phyloP scores from a whole-genome alignment of 768 basidiomycete genomes.

The Dentipellis sp. region DNA sequence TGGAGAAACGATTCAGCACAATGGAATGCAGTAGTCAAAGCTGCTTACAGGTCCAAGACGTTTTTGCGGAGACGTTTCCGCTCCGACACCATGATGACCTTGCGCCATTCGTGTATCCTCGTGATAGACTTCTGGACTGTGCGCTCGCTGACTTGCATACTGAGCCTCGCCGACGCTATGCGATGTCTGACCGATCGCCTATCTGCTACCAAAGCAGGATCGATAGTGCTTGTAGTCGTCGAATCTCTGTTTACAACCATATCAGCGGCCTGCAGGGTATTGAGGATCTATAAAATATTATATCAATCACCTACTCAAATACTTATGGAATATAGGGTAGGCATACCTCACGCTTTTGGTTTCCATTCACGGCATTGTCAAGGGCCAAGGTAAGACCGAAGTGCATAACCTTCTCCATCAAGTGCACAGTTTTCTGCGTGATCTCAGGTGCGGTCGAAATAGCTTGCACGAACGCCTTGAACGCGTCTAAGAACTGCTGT shows the following conservation, averaged over 20 bases:
- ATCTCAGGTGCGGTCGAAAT: conserved; percentile 29
- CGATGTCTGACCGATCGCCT: conserved; percentile 43
- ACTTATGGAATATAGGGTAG: not conserved
- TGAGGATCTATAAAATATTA: conserved; percentile 39
- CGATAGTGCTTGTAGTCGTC: conserved; percentile 39
- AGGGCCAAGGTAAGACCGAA: conserved; percentile 59
- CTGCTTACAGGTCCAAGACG: conserved; percentile 58
- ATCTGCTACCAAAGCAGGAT: conserved; percentile 42
- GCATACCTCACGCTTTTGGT: conserved; percentile 69
- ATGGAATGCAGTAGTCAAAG: not conserved
- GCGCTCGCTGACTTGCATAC: conserved; percentile 54
- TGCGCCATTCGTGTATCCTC: conserved; percentile 66
- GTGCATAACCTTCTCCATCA: conserved; percentile 64
- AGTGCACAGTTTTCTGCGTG: conserved; percentile 37
- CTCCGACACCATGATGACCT: conserved; percentile 59
- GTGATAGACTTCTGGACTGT: conserved; percentile 52
- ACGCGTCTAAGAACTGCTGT: conserved; percentile 56
- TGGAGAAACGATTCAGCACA: conserved; percentile 20
- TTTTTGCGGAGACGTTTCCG: conserved; percentile 63
- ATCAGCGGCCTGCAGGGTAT: conserved; percentile 46
- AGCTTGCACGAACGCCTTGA: conserved; percentile 42
- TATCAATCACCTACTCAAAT: not conserved
- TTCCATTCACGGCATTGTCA: conserved; percentile 47
- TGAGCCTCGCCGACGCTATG: conserved; percentile 47
- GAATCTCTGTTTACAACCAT: conserved; percentile 36